Percentiles rank a stretch among this genome's conserved stretches.
phyloP scores from a whole-genome alignment of 768 basidiomycete genomes.

The Suillus paluster region DNA sequence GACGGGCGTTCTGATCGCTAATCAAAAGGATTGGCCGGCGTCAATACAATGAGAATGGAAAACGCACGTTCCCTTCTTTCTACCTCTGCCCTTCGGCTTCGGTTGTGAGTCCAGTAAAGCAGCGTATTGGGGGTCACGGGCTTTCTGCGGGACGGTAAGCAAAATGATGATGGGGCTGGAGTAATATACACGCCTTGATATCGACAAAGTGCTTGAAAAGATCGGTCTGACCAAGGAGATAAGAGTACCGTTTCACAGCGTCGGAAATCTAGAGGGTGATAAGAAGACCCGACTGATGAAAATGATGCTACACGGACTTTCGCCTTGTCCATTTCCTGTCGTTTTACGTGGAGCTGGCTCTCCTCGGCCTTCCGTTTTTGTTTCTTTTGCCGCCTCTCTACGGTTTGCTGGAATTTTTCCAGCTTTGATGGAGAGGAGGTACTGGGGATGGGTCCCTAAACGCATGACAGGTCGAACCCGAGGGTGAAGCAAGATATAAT shows the following conservation, averaged over 20 bases:
- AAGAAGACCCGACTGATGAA: conserved; percentile 12
- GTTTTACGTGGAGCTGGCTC: conserved; percentile 66
- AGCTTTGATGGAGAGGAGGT: conserved; percentile 35
- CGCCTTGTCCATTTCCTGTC: conserved; percentile 87
- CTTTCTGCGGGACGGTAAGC: conserved; percentile 52
- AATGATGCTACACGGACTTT: conserved; percentile 53
- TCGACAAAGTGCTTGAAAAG: conserved; percentile 98
- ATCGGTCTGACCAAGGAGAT: conserved; percentile 97
- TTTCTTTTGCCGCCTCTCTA: conserved; percentile 48
- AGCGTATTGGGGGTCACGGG: conserved; percentile 93
- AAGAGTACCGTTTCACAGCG: conserved; percentile 95
- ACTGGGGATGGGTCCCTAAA: conserved; percentile 24
- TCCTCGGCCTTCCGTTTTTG: conserved; percentile 71
- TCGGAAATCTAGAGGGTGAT: conserved; percentile 69
- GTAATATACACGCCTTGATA: conserved; percentile 68
- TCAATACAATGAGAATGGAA: not conserved
- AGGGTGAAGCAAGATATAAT: conserved; percentile 8
- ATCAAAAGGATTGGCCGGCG: conserved; percentile 10
- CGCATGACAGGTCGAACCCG: conserved; percentile 10
- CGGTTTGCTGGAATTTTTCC: conserved; percentile 42
- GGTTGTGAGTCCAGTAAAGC: conserved; percentile 86
- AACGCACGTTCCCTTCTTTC: conserved; percentile 79
- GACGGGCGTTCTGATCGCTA: conserved; percentile 79
- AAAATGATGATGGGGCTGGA: not conserved
- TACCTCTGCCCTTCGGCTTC: conserved; percentile 82